Percentiles rank a stretch among this genome's conserved stretches.
Conservation (phyloP, 2,329 filamentous ascomycete species). For the Botrytis byssoidea region DNA sequence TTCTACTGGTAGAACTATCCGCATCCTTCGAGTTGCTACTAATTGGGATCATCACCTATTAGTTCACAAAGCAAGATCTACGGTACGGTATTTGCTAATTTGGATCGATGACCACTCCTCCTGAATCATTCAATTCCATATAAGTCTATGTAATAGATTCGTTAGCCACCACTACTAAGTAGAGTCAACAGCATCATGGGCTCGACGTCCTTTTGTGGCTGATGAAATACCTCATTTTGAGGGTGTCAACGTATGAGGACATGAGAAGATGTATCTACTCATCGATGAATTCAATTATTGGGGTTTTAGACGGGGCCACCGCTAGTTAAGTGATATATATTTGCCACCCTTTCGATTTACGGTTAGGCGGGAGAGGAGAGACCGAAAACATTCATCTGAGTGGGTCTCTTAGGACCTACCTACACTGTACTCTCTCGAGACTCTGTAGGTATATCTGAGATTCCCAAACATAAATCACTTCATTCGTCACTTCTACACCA, state of each 20-base stretch:
- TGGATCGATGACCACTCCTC: not conserved
- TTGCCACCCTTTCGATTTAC: not conserved
- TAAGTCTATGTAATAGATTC: not conserved
- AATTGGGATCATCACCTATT: not conserved
- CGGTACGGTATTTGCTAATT: not conserved
- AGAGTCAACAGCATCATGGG: not conserved
- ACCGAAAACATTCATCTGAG: not conserved
- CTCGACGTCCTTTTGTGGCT: no score
- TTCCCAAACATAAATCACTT: not conserved
- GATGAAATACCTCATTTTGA: not conserved
- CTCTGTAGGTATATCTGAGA: no score
- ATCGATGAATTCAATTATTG: not conserved
- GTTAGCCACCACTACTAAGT: not conserved
- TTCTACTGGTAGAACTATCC: not conserved
- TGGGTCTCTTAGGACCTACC: no score
- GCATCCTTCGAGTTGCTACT: not conserved
- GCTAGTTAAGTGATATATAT: not conserved
- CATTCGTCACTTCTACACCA: not conserved
- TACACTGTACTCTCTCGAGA: no score
- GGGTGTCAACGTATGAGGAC: not conserved
- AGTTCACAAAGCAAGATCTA: not conserved
- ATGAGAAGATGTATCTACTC: not conserved
- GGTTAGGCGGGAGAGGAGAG: not conserved
- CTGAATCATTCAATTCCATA: not conserved
- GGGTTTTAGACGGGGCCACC: not conserved